These are phyloP conservation scores for Tulasnella sp. DNA, from an alignment of 768 basidiomycete species.

Conservation along the genomic window DNA sequence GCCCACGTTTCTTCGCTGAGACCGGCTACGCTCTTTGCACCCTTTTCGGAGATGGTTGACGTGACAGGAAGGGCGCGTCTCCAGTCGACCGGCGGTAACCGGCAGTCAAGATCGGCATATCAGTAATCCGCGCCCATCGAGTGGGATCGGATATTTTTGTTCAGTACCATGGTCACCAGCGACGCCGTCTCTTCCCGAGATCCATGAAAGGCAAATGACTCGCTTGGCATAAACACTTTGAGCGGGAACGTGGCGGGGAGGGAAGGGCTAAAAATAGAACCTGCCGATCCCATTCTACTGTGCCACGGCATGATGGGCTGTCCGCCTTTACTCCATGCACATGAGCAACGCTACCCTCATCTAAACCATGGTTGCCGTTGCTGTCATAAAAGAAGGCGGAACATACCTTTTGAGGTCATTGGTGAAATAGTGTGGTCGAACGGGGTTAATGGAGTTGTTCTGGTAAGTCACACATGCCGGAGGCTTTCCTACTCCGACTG, in stretches of 20 bases:
- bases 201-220: neutral
- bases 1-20: neutral
- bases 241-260: neutral
- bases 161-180: neutral
- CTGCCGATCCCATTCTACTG: slow-evolving; percentile 1
- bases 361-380: neutral
- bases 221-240: neutral
- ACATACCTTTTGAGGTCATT: neutral
- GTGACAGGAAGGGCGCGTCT: neutral
- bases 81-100: neutral
- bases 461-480: no score
- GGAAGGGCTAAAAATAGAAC: neutral
- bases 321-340: slow-evolving; percentile 4
- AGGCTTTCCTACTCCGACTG: no score
- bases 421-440: neutral
- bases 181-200: neutral
- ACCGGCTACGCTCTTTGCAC: neutral
- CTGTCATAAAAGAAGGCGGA: neutral
- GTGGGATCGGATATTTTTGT: neutral
- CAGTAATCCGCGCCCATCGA: neutral
- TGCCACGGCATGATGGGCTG: neutral
- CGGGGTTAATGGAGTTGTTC: neutral
- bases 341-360: neutral
- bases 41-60: neutral
- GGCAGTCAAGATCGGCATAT: neutral